Evolutionary conservation across 2,329 filamentous ascomycete species (phyloP).

Genomic region (Phaeoacremonium minimum): DNA sequence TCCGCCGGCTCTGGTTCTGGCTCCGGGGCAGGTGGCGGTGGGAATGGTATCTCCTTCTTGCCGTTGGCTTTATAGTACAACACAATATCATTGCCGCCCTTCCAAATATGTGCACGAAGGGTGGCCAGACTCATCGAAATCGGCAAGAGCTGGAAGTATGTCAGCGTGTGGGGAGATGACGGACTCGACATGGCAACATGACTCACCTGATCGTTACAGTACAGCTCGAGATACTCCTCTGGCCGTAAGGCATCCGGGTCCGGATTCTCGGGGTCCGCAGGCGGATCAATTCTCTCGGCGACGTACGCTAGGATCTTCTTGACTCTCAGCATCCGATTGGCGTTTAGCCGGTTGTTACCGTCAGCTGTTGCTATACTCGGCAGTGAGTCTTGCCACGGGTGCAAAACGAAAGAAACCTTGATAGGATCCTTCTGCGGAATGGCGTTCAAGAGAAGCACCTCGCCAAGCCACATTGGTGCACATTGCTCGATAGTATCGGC

Average conservation of each 20-base stretch:
- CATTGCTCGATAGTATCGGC: constrained; percentile 80
- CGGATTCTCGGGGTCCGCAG: constrained; percentile 47
- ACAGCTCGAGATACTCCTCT: constrained; percentile 91
- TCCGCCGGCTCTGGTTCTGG: constrained; percentile 2
- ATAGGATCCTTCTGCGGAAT: constrained; percentile 84
- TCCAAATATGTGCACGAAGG: constrained; percentile 88
- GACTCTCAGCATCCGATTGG: constrained; percentile 92
- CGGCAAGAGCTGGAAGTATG: constrained; percentile 53
- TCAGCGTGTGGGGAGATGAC: neutral
- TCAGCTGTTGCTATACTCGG: constrained; percentile 72
- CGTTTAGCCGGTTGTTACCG: constrained; percentile 86
- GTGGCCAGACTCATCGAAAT: constrained; percentile 91
- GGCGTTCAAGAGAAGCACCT: constrained; percentile 78
- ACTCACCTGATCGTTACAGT: constrained; percentile 86
- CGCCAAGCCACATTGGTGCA: constrained; percentile 88
- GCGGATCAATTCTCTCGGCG: constrained; percentile 81
- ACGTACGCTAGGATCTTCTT: constrained; percentile 93
- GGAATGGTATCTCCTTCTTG: constrained; percentile 57
- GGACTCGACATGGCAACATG: constrained; percentile 1
- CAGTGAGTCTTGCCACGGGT: constrained; percentile 72
- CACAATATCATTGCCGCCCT: constrained; percentile 87
- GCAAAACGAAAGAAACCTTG: constrained; percentile 91
- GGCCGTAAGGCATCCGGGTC: constrained; percentile 63
- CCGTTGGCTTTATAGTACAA: constrained; percentile 90
- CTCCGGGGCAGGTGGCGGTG: constrained; percentile 16